These are phyloP conservation scores for Corymbia calophylla DNA, from an alignment of 441 rosid genomes.

Conservation along the genomic window DNA sequence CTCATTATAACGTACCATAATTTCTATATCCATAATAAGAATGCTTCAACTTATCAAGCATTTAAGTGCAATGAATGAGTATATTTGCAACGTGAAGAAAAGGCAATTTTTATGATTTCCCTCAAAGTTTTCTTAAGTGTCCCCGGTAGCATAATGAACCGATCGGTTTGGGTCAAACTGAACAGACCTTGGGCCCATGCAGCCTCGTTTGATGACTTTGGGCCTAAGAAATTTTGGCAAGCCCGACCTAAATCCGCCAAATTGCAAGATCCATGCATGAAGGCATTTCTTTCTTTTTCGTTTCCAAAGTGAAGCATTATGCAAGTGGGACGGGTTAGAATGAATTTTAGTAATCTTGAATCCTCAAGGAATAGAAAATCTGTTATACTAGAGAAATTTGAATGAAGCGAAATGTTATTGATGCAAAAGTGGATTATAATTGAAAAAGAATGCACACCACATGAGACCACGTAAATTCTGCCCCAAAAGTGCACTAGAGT, in stretches of 20 bases:
- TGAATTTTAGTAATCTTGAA: background rate
- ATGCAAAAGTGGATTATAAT: background rate
- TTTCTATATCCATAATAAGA: too few species aligned
- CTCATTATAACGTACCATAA: too few species aligned
- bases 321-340: background rate
- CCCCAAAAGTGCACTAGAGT: too few species aligned
- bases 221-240: background rate
- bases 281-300: background rate
- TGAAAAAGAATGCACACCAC: too few species aligned
- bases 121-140: background rate
- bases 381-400: background rate
- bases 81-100: background rate
- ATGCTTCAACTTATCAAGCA: background rate
- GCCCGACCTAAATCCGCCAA: background rate
- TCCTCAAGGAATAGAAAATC: background rate
- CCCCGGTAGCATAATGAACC: background rate
- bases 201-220: background rate
- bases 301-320: background rate
- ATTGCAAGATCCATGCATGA: background rate
- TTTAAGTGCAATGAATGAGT: background rate
- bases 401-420: background rate
- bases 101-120: background rate
- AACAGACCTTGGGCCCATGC: background rate
- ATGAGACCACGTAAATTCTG: too few species aligned
- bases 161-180: background rate